Evolutionary conservation across 176 grass and related monocot genomes (phyloP), one percentile per base, ranked within the genome.

Genomic region (Hordeum marinum): DNA sequence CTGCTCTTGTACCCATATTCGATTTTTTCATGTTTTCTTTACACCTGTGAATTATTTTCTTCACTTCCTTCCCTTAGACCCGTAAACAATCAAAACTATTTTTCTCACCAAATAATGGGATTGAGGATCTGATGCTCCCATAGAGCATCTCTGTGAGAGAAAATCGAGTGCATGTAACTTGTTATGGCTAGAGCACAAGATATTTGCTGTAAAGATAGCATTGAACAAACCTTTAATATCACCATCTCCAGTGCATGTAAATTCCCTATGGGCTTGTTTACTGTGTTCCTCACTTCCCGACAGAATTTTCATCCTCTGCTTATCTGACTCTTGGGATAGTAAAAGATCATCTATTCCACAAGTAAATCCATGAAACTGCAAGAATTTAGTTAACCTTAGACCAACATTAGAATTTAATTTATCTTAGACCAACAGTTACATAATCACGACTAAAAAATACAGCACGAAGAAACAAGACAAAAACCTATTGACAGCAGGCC

Each of bases 341-440:
- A 98, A 76, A 42, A 98, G 93, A 66, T 98, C 96, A 55, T 89
- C 93, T 77, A 98, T 79, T 90, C 96, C 96, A 83, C 96, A 98
- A 45, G 96, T 98, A 89, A 94, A 95, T 9, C 96, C 96, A 87
- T 98, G 91, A 12, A 94, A 84, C 96, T 98, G 88, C 85, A 87
- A 91, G 52, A 74, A 68, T 75, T 27, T 34, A 83, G 3, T 40
- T 26, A 17, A 11, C 58, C 42, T 84, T 61, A 81, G 8, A 29
- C 36, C 27, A 23, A 42, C 32, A 79, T 11, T 43, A 41, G 40
- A 41, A 41, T 75, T 29, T 35, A 83, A 11, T 41, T 18, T n/a
- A 11, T 67, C 43, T 85, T 63, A 82, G 9, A 32, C 37, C 39
- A 25, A 45, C 45, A 79, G 27, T 71, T 42, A 63, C 11, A 48